phyloP scores from a whole-genome alignment of 805 yeast genomes.

The Vanderwaltozyma tropicalis region DNA sequence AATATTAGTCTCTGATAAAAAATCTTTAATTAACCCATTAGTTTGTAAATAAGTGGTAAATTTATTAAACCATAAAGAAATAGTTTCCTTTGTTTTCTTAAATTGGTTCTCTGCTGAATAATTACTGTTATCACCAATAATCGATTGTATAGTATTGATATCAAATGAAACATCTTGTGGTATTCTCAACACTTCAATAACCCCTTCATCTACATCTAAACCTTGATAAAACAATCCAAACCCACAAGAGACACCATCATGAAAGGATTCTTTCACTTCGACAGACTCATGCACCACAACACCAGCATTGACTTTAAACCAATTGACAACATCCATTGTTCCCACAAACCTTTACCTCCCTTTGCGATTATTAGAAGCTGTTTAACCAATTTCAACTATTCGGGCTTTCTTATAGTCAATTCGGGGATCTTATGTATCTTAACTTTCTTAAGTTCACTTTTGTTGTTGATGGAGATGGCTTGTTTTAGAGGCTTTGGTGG shows the following conservation, averaged over 20 bases:
- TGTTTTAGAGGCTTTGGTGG: no score
- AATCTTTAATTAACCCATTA: slow-evolving; percentile 7
- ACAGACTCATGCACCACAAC: neutral
- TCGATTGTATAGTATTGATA: slow-evolving; percentile 19
- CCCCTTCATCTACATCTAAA: slow-evolving; percentile 2
- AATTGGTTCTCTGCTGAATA: slow-evolving; percentile 17
- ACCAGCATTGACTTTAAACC: neutral
- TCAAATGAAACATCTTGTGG: slow-evolving; percentile 28
- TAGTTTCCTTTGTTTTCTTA: slow-evolving; percentile 19
- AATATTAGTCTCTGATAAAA: slow-evolving; percentile 13
- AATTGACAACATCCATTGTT: neutral
- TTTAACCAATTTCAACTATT: no score
- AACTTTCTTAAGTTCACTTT: no score
- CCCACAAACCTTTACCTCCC: no score
- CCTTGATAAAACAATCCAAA: slow-evolving; percentile 11
- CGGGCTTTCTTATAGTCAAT: no score
- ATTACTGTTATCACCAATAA: slow-evolving; percentile 14
- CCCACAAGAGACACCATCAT: slow-evolving; percentile 27
- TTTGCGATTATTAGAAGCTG: no score
- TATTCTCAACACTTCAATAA: slow-evolving; percentile 31
- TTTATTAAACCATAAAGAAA: slow-evolving; percentile 22
- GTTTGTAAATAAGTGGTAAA: slow-evolving; percentile 3
- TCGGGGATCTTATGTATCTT: no score
- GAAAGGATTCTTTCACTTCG: neutral
- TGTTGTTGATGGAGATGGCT: no score